phyloP scores from a whole-genome alignment of 2,329 filamentous ascomycete species.

The Eutypella sp. region DNA sequence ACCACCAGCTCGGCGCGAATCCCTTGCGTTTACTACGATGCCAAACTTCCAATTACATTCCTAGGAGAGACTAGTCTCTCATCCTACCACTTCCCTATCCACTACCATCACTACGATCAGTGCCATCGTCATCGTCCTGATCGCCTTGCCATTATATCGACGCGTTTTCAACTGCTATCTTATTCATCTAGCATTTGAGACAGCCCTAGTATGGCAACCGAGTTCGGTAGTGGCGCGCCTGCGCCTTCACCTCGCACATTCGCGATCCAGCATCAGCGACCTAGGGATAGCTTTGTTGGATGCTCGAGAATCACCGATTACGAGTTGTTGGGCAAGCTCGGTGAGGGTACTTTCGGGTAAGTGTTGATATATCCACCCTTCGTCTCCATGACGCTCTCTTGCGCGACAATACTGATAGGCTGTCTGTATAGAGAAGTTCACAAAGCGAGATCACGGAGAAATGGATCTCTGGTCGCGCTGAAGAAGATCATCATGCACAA shows the following conservation, averaged over 20 bases:
- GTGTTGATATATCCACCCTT: conserved; percentile 20
- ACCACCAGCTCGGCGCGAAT: too few species aligned
- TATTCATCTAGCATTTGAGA: background rate
- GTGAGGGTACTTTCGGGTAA: conserved; percentile 91
- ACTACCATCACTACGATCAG: background rate
- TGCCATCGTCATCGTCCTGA: background rate
- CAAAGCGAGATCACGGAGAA: conserved; percentile 74
- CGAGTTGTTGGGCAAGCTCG: conserved; percentile 75
- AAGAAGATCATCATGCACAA: conserved; percentile 99
- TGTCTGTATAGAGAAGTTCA: conserved; percentile 67
- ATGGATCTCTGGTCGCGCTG: conserved; percentile 72
- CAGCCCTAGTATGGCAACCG: conserved; percentile 11
- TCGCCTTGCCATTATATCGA: background rate
- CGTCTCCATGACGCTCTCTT: conserved; percentile 28
- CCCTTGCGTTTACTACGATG: conserved; percentile 5
- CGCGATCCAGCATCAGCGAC: conserved; percentile 51
- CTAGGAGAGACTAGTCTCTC: background rate
- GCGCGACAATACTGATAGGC: conserved; percentile 18
- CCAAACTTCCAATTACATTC: background rate
- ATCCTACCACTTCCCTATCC: background rate
- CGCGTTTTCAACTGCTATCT: too few species aligned
- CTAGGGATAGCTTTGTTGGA: conserved; percentile 64
- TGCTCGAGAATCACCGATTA: conserved; percentile 82
- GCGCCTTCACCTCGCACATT: conserved; percentile 51
- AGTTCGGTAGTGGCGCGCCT: conserved; percentile 27